Evolutionary conservation across 2,329 filamentous ascomycete genomes (phyloP), one percentile per base, ranked within the genome.

Genomic region (Ambrosiella cleistominuta): DNA sequence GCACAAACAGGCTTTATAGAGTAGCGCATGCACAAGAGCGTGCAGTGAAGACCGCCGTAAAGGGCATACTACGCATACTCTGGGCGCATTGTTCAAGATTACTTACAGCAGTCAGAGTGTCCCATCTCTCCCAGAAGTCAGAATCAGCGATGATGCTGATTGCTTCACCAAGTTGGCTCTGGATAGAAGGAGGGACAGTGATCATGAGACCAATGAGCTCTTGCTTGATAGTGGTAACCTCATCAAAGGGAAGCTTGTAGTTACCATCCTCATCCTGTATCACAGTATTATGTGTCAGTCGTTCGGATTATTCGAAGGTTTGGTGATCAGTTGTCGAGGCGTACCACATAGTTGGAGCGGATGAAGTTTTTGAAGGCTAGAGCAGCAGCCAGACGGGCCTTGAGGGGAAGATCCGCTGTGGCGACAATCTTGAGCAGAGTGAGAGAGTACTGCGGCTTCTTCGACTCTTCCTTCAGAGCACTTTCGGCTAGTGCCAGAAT

Each of bases 351-450:
- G 75, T 89, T 93, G 68, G 86, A 82, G 70, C 86, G 86, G 67
- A 98, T 89, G 70, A 95, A 95, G 75, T 98, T 98, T 74, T 98
- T 98, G 80, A 98, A 98, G 74, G 87, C 93, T 61, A 98, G 78
- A 36, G 93, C 88, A 66, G 86, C 88, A 6, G 91, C 82, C 47
- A 98, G 82, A 62, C 93, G 83, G 61, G 87, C 93, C 65, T 87
- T 91, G 63, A 77, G 72, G 45, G 88, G 83, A 62, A 85, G 80
- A 47, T 78, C 74, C 59, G 83, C 80, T 64, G 85, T 82, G 63
- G 86, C 88, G 66, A 95, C 88, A 67, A 97, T 94, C 65, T 91
- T 89, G 56, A 98, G 85, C 57, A 98, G 82, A 58, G 79, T 77
- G 56, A 97, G 77, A 13, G 91, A 94, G 74, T 95, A 98, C 66